Conservation (phyloP, 1,284 basidiomycete species). For the Fomitopsis palustris region DNA sequence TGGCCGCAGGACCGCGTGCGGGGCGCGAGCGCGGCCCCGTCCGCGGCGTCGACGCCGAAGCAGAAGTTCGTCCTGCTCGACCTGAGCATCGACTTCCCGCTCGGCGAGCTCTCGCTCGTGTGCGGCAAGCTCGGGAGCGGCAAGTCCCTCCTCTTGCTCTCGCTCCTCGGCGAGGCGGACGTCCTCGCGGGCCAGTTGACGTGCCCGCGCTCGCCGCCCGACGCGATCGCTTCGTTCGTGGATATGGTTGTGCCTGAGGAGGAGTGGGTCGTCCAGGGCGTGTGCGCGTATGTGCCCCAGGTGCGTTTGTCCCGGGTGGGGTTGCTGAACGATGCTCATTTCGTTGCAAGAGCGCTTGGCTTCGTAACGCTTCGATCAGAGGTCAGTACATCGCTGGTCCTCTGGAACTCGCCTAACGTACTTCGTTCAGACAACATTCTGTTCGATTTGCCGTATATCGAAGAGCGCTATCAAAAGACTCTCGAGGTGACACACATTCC, state of each 20-base stretch:
- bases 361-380: slow-evolving; percentile 91
- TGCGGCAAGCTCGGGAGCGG: slow-evolving; percentile 83
- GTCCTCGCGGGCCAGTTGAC: slow-evolving; percentile 75
- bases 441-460: slow-evolving; percentile 82
- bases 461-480: slow-evolving; percentile 75
- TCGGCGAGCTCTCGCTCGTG: slow-evolving; percentile 73
- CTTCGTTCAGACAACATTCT: slow-evolving; percentile 76
- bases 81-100: slow-evolving; percentile 75
- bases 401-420: not conserved
- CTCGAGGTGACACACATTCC: slow-evolving; percentile 44
- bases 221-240: slow-evolving; percentile 64
- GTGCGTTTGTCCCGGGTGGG: slow-evolving; percentile 27
- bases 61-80: slow-evolving; percentile 83
- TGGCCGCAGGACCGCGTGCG: slow-evolving; percentile 78
- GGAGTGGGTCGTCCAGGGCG: slow-evolving; percentile 74
- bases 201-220: slow-evolving; percentile 82
- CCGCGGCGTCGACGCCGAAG: slow-evolving; percentile 67
- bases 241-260: slow-evolving; percentile 40
- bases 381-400: slow-evolving; percentile 33
- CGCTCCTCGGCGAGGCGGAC: slow-evolving; percentile 90
- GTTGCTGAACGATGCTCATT: slow-evolving; percentile 2
- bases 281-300: slow-evolving; percentile 94
- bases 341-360: slow-evolving; percentile 58
- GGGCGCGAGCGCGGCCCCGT: slow-evolving; percentile 45
- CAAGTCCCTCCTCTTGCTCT: slow-evolving; percentile 71